phyloP scores from a whole-genome alignment of 306 rosid genomes.

The Fagus crenata region DNA sequence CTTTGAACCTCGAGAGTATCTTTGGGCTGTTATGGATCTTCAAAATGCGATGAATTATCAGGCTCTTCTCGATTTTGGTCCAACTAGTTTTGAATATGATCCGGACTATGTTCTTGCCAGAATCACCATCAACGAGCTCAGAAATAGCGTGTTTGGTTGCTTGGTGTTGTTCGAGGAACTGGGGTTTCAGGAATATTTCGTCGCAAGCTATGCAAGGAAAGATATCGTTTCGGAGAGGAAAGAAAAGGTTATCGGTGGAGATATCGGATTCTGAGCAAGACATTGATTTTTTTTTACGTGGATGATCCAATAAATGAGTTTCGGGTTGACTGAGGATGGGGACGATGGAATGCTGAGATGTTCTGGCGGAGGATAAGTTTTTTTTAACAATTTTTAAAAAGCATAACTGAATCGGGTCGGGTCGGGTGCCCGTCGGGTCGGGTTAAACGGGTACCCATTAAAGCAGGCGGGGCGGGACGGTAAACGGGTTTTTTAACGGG shows the following conservation, averaged over 20 bases:
- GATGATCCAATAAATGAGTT: constrained; percentile 19
- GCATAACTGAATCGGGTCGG: too few species aligned
- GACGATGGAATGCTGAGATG: constrained; percentile 40
- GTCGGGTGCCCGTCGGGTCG: too few species aligned
- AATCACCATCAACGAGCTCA: constrained; percentile 70
- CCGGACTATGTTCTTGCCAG: constrained; percentile 83
- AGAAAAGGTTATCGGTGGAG: constrained; percentile 49
- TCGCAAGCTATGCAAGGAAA: constrained; percentile 93
- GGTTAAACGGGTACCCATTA: too few species aligned
- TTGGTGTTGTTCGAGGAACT: constrained; percentile 70
- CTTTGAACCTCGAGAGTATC: constrained; percentile 80
- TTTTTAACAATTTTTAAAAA: too few species aligned
- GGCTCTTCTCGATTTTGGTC: constrained; percentile 44
- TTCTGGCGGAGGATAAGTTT: constrained; percentile 26
- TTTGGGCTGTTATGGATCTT: constrained; percentile 88
- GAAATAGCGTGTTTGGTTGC: constrained; percentile 70
- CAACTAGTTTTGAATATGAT: constrained; percentile 93
- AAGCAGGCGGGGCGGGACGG: too few species aligned
- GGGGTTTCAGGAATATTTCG: constrained; percentile 79
- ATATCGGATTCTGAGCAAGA: constrained; percentile 61
- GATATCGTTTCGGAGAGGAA: constrained; percentile 91
- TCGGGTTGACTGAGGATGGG: constrained; percentile 39
- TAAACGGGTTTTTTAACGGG: too few species aligned
- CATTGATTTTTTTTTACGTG: constrained; percentile 13
- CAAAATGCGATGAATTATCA: constrained; percentile 55